Conservation (phyloP, 2,329 filamentous ascomycete species). For the Clarireedia paspali region DNA sequence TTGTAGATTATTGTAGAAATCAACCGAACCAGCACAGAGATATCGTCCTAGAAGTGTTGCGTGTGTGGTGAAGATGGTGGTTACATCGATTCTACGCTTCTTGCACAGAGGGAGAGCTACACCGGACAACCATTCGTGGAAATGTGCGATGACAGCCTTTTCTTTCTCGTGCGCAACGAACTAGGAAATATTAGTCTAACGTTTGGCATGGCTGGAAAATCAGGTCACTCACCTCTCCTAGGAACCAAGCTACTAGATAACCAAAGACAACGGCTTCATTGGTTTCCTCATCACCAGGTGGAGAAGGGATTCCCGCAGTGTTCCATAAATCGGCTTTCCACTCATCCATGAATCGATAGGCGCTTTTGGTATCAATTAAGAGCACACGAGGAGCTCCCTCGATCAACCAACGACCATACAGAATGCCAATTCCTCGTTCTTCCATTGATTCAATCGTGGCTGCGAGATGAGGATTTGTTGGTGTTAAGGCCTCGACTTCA, state of each 20-base stretch:
- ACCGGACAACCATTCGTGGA: constrained; percentile 97
- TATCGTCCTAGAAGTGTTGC: constrained; percentile 92
- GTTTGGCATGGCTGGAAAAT: not conserved
- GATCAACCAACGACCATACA: constrained; percentile 96
- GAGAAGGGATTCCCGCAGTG: constrained; percentile 85
- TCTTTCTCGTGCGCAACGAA: constrained; percentile 90
- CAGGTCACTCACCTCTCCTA: constrained; percentile 69
- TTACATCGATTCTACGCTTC: constrained; percentile 90
- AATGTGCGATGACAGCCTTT: constrained; percentile 91
- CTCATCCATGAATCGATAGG: constrained; percentile 84
- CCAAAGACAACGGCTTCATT: constrained; percentile 98
- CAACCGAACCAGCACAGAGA: constrained; percentile 92
- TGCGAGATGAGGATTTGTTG: constrained; percentile 69
- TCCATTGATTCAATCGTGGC: constrained; percentile 88
- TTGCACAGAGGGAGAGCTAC: constrained; percentile 87
- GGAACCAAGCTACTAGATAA: constrained; percentile 94
- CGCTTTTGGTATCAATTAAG: constrained; percentile 90
- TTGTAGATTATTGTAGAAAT: constrained; percentile 99
- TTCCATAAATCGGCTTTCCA: constrained; percentile 98
- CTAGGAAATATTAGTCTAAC: constrained; percentile 37
- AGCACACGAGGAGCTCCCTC: constrained; percentile 91
- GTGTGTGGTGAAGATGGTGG: constrained; percentile 97
- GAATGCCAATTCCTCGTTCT: constrained; percentile 77
- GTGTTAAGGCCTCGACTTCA: constrained; percentile 89
- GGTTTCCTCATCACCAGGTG: constrained; percentile 84